A percentile compares a stretch with the other conserved stretches of the same genome.
phyloP scores from a whole-genome alignment of 306 rosid species.

The Rosa lucieae region DNA sequence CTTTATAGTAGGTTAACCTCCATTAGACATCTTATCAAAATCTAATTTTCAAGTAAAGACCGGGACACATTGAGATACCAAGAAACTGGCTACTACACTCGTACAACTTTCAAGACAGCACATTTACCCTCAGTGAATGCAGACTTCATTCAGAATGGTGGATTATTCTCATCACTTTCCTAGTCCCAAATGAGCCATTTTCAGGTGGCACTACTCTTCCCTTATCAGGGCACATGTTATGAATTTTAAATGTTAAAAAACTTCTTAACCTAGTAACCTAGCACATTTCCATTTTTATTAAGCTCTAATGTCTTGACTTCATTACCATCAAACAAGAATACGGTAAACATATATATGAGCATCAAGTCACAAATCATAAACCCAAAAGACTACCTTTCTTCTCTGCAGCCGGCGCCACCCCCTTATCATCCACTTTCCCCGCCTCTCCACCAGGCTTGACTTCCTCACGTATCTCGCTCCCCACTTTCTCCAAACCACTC shows the following conservation, averaged over 20 bases:
- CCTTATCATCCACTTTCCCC: constrained; percentile 49
- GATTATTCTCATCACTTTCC: background rate
- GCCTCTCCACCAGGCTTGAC: constrained; percentile 44
- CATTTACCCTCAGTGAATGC: background rate
- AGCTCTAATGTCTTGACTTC: background rate
- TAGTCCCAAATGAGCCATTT: background rate
- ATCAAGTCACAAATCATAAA: constrained; percentile 4
- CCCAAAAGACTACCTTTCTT: constrained; percentile 52
- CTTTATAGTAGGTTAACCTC: constrained; percentile 1
- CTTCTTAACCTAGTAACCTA: background rate
- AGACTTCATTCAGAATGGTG: background rate
- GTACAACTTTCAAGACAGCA: background rate
- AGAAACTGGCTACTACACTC: background rate
- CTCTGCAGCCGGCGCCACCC: constrained; percentile 36
- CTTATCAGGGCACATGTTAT: constrained; percentile 2
- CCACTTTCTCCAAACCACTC: constrained; percentile 55
- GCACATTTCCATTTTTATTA: background rate
- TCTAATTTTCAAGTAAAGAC: background rate
- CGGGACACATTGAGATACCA: background rate
- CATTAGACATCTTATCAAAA: background rate
- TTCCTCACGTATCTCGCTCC: constrained; percentile 31
- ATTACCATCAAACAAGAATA: constrained; percentile 3
- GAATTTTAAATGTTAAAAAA: background rate
- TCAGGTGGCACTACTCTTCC: background rate
- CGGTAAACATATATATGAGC: background rate